Base-by-base conservation (phyloP, 1,139 yeast species). In the Pichia cactophila region DNA sequence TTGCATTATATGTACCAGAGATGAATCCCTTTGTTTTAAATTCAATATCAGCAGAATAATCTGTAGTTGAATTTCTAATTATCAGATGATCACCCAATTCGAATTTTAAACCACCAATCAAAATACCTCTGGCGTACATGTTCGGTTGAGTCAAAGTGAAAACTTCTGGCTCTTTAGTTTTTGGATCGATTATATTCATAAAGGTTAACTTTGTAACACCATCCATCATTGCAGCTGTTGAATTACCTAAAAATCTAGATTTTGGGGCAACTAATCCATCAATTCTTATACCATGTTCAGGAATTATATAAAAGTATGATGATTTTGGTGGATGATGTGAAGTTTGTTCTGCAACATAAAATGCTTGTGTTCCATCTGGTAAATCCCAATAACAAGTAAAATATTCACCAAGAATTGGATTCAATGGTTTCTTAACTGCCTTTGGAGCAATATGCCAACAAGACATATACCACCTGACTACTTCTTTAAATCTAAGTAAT, bases 281-380 rank as follows among this genome's bases (percentile, higher is more conserved):
- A 16, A 85, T 89, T 57, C 92, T 79, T 51, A 92, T 86, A 58
- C 80, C 79, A 55, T 77, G 78, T 52, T 83, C 86, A 0, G 98
- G 98, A 43, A 87, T 77, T 66, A 84, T 71, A 66, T 87, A 92
- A 61, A 90, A 92, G 67, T 92, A 92, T 0, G 96, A 85, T 0
- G 97, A 87, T 63, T 92, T 86, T 9, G 98, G 98, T n/a, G 98
- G 98, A 64, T 92, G 98, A 62, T 92, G 98, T 26, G 96, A 86
- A 0, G 96, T 88, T 66, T 92, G 98, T 66, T 92, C 98, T 1
- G 97, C 76, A 14, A 92, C 69, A 64, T 90, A 94, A 62, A 76
- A 90, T 0, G 97, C 96, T 45, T 77, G 75, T 5, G 75, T 67
- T 26, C 73, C 78, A 26, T 73, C 76, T 12, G 92, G 80, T 47